Evolutionary conservation across 1,139 yeast species (phyloP), one percentile per base, ranked within the genome.

Genomic region (Pneumocystis oryctolagi): DNA sequence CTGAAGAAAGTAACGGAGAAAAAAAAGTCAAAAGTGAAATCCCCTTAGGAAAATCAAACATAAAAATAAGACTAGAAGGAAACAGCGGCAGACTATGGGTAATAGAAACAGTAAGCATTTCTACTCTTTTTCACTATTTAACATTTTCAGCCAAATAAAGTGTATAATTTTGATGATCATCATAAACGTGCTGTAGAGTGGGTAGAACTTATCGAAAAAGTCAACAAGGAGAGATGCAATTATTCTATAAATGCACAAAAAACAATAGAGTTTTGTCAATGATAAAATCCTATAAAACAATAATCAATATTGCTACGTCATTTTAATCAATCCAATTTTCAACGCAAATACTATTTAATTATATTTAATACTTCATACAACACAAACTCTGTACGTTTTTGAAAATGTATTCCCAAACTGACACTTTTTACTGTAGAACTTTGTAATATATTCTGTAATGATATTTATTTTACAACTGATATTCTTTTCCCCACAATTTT

Each of bases 141-240:
- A 55, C 47, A 20, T 39, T 60, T 61, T 60, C 31, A 62, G 32
- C 65, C 65, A 25, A 57, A 34, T 31, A 64, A 62, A 63, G 55
- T 60, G 14, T 64, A 61, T 40, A 61, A 60, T n/a, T 57, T 60
- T 32, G 65, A 64, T n/a, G 64, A 62, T 39, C 55, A 35, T 53
- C 47, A 42, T 3, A 61, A 57, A 18, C 65, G 62, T n/a, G 60
- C 61, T 35, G 32, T 53, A 25, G 65, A 64, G 16, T 64, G 65
- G 65, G 59, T 63, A 16, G 61, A 62, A 28, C 61, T 42, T 32
- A 37, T 64, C 35, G 47, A 63, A 32, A 58, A 56, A 40, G 65
- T 64, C 3, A 62, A 64, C 32, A 55, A 58, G 9, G 58, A 40
- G 14, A 59, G 56, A 31, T 57, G 59, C 59, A 57, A 57, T 28